Evolutionary conservation across 345 rosid genomes (phyloP).

Genomic region (Eucalyptus leucophloia): DNA sequence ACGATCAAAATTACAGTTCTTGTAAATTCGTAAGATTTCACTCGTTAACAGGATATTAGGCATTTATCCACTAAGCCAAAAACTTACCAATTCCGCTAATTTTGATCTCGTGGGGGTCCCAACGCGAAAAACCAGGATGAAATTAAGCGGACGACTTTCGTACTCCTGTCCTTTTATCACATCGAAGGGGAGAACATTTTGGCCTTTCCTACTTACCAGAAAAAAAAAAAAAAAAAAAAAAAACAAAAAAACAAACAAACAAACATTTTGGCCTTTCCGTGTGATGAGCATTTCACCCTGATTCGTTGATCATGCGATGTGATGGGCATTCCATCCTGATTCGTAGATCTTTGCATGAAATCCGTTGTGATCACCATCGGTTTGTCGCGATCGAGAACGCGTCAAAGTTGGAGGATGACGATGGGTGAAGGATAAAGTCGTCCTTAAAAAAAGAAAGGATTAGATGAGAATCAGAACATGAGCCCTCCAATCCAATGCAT

Average conservation of each 20-base stretch:
- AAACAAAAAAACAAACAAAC: no score
- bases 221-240: no score
- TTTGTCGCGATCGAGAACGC: neutral
- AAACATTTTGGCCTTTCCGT: no score
- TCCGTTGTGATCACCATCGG: neutral
- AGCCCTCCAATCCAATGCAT: neutral
- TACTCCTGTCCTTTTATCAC: neutral
- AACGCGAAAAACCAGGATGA: neutral
- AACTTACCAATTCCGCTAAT: neutral
- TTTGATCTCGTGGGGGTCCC: neutral
- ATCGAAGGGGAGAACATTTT: neutral
- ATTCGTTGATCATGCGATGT: no score
- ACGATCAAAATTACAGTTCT: neutral
- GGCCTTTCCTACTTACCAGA: neutral
- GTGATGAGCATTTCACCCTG: neutral
- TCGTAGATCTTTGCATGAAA: neutral
- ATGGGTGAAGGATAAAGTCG: neutral
- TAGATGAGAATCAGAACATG: neutral
- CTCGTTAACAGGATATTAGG: neutral
- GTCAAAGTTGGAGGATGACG: neutral
- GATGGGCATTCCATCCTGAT: neutral
- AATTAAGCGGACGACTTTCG: neutral
- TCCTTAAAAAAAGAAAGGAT: neutral
- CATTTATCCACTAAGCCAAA: neutral
- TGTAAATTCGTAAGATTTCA: neutral